Base-by-base conservation (phyloP, 2,329 filamentous ascomycete species). In the Penicillium sp. region DNA sequence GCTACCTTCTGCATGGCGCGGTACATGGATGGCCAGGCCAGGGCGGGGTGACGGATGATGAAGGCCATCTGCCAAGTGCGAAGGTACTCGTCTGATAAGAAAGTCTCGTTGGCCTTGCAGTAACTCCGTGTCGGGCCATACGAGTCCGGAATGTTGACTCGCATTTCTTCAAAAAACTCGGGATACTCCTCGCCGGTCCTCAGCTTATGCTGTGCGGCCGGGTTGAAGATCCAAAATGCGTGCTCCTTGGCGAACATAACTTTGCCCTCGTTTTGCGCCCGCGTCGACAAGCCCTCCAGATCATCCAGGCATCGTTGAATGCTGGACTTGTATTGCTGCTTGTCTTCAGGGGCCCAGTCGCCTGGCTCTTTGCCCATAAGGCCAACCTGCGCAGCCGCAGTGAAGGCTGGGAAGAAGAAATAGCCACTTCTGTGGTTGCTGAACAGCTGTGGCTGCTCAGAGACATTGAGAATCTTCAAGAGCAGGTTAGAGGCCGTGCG, bases 41-140 rank as follows among this genome's bases (percentile, higher is more conserved):
- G 61, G 11, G 74, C 75, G 3, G 77, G 77, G 56, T 79, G 75
- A 1, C 77, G 69, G 55, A 79, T 75, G 27, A 77, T 66, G 53
- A 78, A 75, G 2, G 72, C 68, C 4, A 74, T 64, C 31, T 66
- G 65, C 64, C 68, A 77, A 2, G 60, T 70, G 14, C 66, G 67
- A 44, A 79, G 66, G 40, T 74, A 73, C 31, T 69, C 69, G 57
- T 77, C 72, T 1, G 77, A 67, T 11, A 78, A 59, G 11, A 76
- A 46, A 0, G 77, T 78, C 33, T 69, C 41, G 60, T 77, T 76
- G 14, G 54, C 50, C 2, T 61, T 35, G 58, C 75, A 63, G 69
- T 71, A 55, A 53, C 64, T 68, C 33, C 58, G 52, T 3, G 55
- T 37, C 4, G 54, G 6, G 0, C 65, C 65, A 37, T 69, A 70